These are phyloP conservation scores for Somion occarium DNA, from an alignment of 1,284 basidiomycete genomes.

Conservation along the genomic window DNA sequence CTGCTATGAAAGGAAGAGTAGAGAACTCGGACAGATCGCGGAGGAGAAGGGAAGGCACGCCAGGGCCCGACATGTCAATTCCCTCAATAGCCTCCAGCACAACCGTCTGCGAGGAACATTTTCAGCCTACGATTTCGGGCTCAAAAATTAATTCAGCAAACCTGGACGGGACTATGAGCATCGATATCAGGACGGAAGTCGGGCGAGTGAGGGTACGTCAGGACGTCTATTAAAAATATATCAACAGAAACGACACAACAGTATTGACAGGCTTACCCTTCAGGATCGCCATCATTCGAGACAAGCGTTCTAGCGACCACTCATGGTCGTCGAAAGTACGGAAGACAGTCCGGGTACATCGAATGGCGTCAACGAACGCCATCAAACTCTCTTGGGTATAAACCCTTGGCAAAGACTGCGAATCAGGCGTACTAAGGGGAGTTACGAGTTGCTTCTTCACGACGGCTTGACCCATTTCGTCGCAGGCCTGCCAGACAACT, in stretches of 20 bases:
- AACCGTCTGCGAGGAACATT: conserved; percentile 41
- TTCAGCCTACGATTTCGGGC: conserved; percentile 9
- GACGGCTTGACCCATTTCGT: conserved; percentile 54
- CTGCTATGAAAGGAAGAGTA: conserved; percentile 79
- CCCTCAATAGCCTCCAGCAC: conserved; percentile 66
- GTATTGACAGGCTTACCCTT: conserved; percentile 44
- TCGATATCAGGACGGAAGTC: conserved; percentile 90
- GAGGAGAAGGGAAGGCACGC: conserved; percentile 70
- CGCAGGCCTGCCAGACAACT: conserved; percentile 68
- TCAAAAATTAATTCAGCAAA: conserved; percentile 23
- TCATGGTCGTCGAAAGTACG: conserved; percentile 46
- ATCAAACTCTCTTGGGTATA: conserved; percentile 89
- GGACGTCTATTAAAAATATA: conserved; percentile 44
- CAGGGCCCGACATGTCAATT: conserved; percentile 61
- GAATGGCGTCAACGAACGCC: conserved; percentile 71
- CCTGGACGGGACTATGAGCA: conserved; percentile 78
- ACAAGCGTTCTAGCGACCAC: conserved; percentile 61
- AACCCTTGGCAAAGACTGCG: conserved; percentile 29
- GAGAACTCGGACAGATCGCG: conserved; percentile 82
- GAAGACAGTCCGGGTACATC: conserved; percentile 49
- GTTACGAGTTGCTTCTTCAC: conserved; percentile 10
- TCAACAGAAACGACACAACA: conserved; percentile 17
- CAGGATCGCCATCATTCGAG: conserved; percentile 70
- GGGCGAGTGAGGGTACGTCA: conserved; percentile 79
- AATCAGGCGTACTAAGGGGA: conserved; percentile 4